These are phyloP conservation scores for Penicillium lividum DNA, from an alignment of 495 filamentous ascomycete species.

Conservation along the genomic window DNA sequence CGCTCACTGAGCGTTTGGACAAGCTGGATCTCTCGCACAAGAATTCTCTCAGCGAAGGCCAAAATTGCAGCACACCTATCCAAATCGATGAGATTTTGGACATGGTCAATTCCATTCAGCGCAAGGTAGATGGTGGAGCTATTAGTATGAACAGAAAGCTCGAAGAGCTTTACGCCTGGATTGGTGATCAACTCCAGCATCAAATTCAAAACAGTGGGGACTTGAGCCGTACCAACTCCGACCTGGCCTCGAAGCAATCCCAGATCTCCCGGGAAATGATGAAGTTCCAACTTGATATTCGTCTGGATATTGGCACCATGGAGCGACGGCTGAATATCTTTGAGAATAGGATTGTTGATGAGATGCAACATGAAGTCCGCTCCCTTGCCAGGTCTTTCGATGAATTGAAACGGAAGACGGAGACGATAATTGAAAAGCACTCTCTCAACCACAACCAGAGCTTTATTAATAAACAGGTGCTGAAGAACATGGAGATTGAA, in stretches of 20 bases:
- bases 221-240: conserved; percentile 12
- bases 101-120: conserved; percentile 16
- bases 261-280: conserved; percentile 14
- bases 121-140: conserved; percentile 9
- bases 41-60: background rate
- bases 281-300: conserved; percentile 18
- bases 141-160: conserved; percentile 9
- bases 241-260: conserved; percentile 11
- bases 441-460: conserved; percentile 4
- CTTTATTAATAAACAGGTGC: conserved; percentile 11
- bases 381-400: conserved; percentile 8
- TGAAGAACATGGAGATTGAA: conserved; percentile 14
- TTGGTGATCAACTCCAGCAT: conserved; percentile 17
- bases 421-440: conserved; percentile 2
- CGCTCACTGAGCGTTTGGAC: conserved; percentile 17
- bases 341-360: conserved; percentile 14
- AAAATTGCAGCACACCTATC: background rate
- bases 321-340: conserved; percentile 13
- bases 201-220: conserved; percentile 12
- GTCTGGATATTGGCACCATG: conserved; percentile 14
- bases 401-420: conserved; percentile 15
- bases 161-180: conserved; percentile 17
- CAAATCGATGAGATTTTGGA: conserved; percentile 16
- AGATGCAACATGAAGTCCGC: conserved; percentile 14
- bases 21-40: background rate